A percentile compares a stretch with the other conserved stretches of the same genome.
Evolutionary conservation across 495 filamentous ascomycete species (phyloP).

Genomic region (Podospora australis): DNA sequence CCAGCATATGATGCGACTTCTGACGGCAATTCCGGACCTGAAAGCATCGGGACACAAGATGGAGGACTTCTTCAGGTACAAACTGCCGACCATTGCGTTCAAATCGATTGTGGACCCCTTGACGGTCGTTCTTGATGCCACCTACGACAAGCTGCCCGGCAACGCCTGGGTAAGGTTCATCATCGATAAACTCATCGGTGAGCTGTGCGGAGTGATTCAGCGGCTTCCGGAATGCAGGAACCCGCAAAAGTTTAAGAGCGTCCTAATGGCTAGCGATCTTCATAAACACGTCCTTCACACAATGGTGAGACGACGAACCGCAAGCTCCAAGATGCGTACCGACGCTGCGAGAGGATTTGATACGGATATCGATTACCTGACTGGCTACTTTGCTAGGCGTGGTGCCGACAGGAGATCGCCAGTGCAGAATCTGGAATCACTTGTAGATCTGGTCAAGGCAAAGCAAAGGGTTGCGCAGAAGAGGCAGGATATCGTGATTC

Average conservation of each 20-base stretch:
- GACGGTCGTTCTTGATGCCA: conserved; percentile 63
- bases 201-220: conserved; percentile 34
- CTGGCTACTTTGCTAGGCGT: conserved; percentile 71
- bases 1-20: conserved; percentile 23
- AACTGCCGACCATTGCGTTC: conserved; percentile 72
- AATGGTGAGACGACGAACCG: conserved; percentile 41
- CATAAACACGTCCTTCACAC: conserved; percentile 28
- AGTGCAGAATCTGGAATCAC: conserved; percentile 52
- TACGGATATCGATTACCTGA: conserved; percentile 74
- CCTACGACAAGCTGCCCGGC: conserved; percentile 61
- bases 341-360: conserved; percentile 46
- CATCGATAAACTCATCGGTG: conserved; percentile 59
- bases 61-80: conserved; percentile 25
- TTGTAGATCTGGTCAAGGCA: conserved; percentile 30
- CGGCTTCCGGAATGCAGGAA: conserved; percentile 54
- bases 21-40: conserved; percentile 25
- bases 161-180: conserved; percentile 55
- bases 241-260: conserved; percentile 50
- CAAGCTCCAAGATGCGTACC: conserved; percentile 59
- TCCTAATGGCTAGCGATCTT: conserved; percentile 50
- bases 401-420: conserved; percentile 61
- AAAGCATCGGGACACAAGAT: conserved; percentile 20
- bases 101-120: conserved; percentile 71
- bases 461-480: conserved; percentile 15
- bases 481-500: conserved; percentile 19